Evolutionary conservation across 345 rosid genomes (phyloP).

Genomic region (Brassica juncea): DNA sequence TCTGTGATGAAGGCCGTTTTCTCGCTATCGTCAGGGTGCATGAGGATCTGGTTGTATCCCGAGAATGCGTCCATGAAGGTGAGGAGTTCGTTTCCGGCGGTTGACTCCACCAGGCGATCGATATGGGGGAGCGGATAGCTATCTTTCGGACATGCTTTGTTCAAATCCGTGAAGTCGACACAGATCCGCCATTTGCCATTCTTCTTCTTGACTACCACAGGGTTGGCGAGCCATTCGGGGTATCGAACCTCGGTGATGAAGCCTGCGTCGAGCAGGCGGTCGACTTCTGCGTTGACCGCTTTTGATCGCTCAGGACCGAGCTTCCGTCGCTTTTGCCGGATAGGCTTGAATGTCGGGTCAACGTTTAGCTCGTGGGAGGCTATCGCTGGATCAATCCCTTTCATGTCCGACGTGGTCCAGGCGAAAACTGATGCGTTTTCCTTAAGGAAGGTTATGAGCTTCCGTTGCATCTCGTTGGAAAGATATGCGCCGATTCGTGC

Average conservation of each 20-base stretch:
- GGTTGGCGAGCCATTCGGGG: neutral
- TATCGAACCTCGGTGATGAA: neutral
- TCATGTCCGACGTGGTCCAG: neutral
- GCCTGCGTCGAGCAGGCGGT: neutral
- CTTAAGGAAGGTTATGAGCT: neutral
- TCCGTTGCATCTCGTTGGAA: neutral
- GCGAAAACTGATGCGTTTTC: neutral
- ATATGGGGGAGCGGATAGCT: neutral
- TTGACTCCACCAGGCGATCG: neutral
- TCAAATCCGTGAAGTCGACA: neutral
- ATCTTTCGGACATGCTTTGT: neutral
- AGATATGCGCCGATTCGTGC: neutral
- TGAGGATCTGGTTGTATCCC: neutral
- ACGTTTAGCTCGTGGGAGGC: neutral
- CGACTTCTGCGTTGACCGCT: neutral
- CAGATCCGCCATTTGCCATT: neutral
- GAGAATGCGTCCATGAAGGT: neutral
- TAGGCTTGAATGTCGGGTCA: neutral
- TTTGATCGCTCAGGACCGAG: neutral
- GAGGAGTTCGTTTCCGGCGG: neutral
- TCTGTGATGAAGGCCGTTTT: neutral
- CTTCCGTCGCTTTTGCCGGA: neutral
- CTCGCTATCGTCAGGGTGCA: neutral
- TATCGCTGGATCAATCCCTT: neutral
- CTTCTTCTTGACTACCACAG: neutral